phyloP scores from a whole-genome alignment of 805 yeast genomes.

The Candida orba region DNA sequence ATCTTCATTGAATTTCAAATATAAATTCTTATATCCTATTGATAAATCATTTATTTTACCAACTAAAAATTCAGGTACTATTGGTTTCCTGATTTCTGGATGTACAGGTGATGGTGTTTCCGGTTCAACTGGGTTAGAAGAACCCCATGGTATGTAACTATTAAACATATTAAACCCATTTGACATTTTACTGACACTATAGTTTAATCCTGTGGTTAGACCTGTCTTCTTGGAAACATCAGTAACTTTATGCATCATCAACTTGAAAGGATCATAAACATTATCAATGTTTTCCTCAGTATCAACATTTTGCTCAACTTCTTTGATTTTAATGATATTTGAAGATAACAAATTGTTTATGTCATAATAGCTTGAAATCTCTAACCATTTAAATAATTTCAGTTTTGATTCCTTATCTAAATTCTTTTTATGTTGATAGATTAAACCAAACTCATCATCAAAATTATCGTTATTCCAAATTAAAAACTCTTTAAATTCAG shows the following conservation, averaged over 20 bases:
- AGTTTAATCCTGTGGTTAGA: conserved; percentile 16
- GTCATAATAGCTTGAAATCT: conserved; percentile 11
- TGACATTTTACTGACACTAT: conserved; percentile 15
- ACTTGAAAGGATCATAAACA: conserved; percentile 24
- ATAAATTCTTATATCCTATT: conserved; percentile 18
- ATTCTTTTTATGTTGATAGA: conserved; percentile 13
- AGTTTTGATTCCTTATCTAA: conserved; percentile 6
- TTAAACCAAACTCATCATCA: conserved; percentile 14
- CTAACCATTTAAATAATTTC: conserved; percentile 18
- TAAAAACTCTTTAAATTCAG: conserved; percentile 14
- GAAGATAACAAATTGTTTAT: conserved; percentile 8
- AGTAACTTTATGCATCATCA: conserved; percentile 16
- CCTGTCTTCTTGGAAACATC: conserved; percentile 19
- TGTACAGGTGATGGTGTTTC: not conserved
- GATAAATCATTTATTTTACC: conserved; percentile 11
- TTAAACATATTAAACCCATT: conserved; percentile 5
- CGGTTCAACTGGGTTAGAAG: not conserved
- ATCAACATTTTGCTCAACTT: conserved; percentile 13
- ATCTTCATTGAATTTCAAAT: conserved; percentile 10
- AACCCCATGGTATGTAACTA: conserved; percentile 11
- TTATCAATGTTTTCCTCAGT: conserved; percentile 6
- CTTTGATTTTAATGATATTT: conserved; percentile 22
- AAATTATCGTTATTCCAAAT: conserved; percentile 11
- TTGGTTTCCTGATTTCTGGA: not conserved
- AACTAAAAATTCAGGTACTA: conserved; percentile 9